Evolutionary conservation across 345 rosid species (phyloP), one percentile per base, ranked within the genome.

Genomic region (Salix udensis): DNA sequence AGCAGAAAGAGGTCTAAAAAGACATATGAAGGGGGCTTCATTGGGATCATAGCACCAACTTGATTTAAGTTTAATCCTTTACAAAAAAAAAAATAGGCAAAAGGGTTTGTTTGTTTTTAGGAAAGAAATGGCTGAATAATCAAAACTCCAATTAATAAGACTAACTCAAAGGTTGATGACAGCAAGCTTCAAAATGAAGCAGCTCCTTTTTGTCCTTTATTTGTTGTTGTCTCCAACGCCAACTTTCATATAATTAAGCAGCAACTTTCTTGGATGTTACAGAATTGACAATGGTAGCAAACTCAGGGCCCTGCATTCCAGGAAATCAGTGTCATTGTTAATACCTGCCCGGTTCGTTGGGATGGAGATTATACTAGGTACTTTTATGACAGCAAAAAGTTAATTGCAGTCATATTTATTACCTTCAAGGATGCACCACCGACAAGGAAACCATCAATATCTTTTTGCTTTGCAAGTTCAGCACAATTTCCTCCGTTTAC

Each of bases 351-450:
- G 2, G 10, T 24, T 64, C 13, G 2, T 52, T 65, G 52, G 24
- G 60, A 21, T 39, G 30, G 28, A 12, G 14, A 39, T 3, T 14
- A 65, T n/a, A 1, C 11, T 2, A 4, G 64, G 44, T 21, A 8
- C 34, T 66, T 37, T 3, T 6, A 39, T 34, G 68, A n/a, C 65
- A 13, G 40, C 30, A 67, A 66, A 78, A 36, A 0, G 67, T 68
- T 21, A 53, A 55, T 31, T 30, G 61, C 40, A 19, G 58, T 13
- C 67, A 65, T 18, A 37, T 88, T 42, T 42, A 2, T 42, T 42
- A 96, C 99, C 95, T 93, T 93, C 86, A 96, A 86, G 78, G 99
- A 96, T 68, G 98, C 99, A 81, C 99, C 99, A 21, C 98, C 99
- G 19, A 96, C 99, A 55, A 96, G 98, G 78, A 94, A 94, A 68